Evolutionary conservation across 768 basidiomycete genomes (phyloP).

Genomic region (Filobasidium wieringae): DNA sequence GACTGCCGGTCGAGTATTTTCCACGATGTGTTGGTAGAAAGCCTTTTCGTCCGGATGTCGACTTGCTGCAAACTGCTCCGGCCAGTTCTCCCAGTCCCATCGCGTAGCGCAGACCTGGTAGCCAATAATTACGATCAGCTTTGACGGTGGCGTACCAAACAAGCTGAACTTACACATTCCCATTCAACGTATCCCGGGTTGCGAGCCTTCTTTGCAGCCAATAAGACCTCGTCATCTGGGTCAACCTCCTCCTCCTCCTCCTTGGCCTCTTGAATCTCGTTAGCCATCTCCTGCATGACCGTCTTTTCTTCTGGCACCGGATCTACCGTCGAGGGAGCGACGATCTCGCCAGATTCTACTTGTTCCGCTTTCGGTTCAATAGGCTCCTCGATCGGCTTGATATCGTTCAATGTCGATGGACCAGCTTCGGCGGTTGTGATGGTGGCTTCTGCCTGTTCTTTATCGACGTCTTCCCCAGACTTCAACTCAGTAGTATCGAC

Average conservation of each 20-base stretch:
- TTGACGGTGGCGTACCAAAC: not conserved
- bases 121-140: not conserved
- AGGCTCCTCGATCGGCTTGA: not conserved
- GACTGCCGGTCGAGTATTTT: conserved; percentile 59
- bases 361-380: not conserved
- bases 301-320: not conserved
- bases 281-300: not conserved
- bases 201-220: conserved; percentile 19
- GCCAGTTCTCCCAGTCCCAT: conserved; percentile 71
- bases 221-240: conserved; percentile 43
- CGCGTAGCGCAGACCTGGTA: conserved; percentile 70
- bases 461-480: conserved; percentile 9
- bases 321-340: not conserved
- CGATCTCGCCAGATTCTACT: not conserved
- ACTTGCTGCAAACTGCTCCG: conserved; percentile 61
- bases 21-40: conserved; percentile 56
- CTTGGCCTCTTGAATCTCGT: not conserved
- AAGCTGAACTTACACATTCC: conserved; percentile 57
- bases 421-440: not conserved
- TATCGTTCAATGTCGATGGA: not conserved
- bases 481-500: conserved; percentile 11
- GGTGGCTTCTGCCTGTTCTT: not conserved
- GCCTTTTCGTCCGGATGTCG: conserved; percentile 70
- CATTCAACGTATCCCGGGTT: conserved; percentile 51
- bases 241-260: conserved; percentile 42